Evolutionary conservation across 257 asterid species (phyloP).

Genomic region (Thymus mandschuricus): DNA sequence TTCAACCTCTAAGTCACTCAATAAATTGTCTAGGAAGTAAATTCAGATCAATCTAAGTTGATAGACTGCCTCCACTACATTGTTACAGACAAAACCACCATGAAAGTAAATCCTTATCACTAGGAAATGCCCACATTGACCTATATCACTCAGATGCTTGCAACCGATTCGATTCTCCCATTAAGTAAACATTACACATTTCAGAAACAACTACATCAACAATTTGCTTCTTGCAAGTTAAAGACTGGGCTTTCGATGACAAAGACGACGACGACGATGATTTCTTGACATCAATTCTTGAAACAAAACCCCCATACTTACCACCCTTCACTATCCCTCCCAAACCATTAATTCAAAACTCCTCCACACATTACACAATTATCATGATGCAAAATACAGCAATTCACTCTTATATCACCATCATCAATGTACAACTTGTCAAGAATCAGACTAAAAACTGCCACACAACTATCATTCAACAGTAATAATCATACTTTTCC

Average conservation of each 20-base stretch:
- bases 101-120: background rate
- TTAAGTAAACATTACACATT: background rate
- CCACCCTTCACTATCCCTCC: slow-evolving; percentile 18
- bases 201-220: background rate
- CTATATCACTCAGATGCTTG: background rate
- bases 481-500: background rate
- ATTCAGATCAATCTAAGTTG: background rate
- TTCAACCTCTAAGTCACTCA: background rate
- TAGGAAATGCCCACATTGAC: background rate
- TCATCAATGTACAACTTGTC: background rate
- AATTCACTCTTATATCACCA: background rate
- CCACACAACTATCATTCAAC: background rate
- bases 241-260: background rate
- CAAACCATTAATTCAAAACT: background rate
- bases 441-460: slow-evolving; percentile 4
- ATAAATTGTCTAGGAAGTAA: background rate
- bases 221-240: background rate
- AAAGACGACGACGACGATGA: background rate
- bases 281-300: slow-evolving; percentile 1
- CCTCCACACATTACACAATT: background rate
- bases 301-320: background rate
- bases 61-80: background rate
- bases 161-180: background rate
- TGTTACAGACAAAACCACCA: background rate
- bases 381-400: slow-evolving; percentile 10